Percentiles rank a stretch among this genome's conserved stretches.
Conservation (phyloP, 257 asterid species). For the Pogostemon cablin region DNA sequence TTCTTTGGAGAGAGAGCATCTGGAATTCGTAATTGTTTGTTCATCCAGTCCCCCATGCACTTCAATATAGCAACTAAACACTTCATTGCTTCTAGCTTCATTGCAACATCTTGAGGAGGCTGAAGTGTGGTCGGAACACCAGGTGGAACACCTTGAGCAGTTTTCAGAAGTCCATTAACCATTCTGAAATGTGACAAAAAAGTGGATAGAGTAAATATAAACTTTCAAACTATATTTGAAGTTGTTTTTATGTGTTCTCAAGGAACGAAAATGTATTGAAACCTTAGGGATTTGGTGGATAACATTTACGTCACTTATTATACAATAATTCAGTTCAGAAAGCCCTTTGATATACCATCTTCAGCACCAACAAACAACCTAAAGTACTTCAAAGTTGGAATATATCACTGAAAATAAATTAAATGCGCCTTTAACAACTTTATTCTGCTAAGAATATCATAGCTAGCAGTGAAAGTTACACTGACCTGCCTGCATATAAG, state of each 20-base stretch:
- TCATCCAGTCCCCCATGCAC: constrained; percentile 99
- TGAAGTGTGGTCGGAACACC: constrained; percentile 75
- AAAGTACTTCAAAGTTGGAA: constrained; percentile 1
- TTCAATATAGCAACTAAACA: constrained; percentile 86
- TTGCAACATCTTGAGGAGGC: constrained; percentile 82
- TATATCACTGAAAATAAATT: constrained; percentile 8
- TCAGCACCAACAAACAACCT: constrained; percentile 20
- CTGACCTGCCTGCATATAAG: constrained; percentile 6
- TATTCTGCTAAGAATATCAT: background rate
- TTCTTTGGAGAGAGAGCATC: constrained; percentile 69
- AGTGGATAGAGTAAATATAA: constrained; percentile 25
- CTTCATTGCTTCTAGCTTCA: constrained; percentile 95
- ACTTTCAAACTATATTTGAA: constrained; percentile 19
- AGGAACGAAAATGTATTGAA: background rate
- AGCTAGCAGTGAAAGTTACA: background rate
- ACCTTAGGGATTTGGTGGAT: background rate
- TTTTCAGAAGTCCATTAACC: constrained; percentile 98
- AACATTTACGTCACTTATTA: background rate
- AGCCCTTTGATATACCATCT: constrained; percentile 4
- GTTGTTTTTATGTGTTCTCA: constrained; percentile 3
- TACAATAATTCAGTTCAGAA: constrained; percentile 1
- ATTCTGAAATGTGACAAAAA: constrained; percentile 53
- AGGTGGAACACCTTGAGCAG: constrained; percentile 99
- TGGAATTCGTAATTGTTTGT: constrained; percentile 88
- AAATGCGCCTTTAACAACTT: constrained; percentile 6